phyloP scores from a whole-genome alignment of 2,329 filamentous ascomycete species.

The Dactylellina haptotyla region DNA sequence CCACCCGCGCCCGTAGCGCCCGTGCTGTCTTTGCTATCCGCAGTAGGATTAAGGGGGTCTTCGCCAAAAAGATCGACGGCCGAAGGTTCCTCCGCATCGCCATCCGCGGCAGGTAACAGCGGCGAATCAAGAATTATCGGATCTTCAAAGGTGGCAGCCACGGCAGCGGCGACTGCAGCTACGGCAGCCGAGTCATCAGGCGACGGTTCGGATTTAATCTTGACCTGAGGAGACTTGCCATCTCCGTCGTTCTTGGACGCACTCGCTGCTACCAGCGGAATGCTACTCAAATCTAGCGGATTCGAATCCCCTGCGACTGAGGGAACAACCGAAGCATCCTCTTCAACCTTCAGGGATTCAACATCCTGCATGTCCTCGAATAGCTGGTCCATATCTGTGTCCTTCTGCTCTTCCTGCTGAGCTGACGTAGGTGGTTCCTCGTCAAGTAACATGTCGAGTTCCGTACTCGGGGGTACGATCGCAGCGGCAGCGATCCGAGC shows the following conservation, averaged over 20 bases:
- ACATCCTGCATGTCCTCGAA: slow-evolving; percentile 40
- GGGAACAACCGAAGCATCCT: slow-evolving; percentile 1
- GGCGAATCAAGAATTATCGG: slow-evolving; percentile 46
- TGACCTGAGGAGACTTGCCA: background rate
- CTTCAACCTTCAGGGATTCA: slow-evolving; percentile 25
- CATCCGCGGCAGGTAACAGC: slow-evolving; percentile 20
- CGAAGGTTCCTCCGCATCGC: slow-evolving; percentile 13
- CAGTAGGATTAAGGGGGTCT: slow-evolving; percentile 28
- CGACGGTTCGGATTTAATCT: slow-evolving; percentile 15
- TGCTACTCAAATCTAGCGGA: slow-evolving; percentile 38
- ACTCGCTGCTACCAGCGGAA: slow-evolving; percentile 44
- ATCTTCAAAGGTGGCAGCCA: slow-evolving; percentile 32
- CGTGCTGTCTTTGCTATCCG: slow-evolving; percentile 8
- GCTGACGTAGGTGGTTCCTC: slow-evolving; percentile 14
- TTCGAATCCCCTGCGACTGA: background rate
- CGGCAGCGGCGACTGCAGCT: slow-evolving; percentile 10
- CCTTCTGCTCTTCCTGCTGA: background rate
- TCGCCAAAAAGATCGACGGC: slow-evolving; percentile 46
- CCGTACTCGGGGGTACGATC: slow-evolving; percentile 1
- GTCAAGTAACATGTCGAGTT: slow-evolving; percentile 39
- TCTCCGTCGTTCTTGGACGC: slow-evolving; percentile 1
- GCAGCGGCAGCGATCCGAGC: slow-evolving; percentile 3
- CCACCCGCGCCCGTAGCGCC: background rate
- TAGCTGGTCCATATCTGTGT: slow-evolving; percentile 40
- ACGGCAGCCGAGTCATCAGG: background rate